Conservation (phyloP, 2,329 filamentous ascomycete species). For the Apiospora kogelbergensis region DNA sequence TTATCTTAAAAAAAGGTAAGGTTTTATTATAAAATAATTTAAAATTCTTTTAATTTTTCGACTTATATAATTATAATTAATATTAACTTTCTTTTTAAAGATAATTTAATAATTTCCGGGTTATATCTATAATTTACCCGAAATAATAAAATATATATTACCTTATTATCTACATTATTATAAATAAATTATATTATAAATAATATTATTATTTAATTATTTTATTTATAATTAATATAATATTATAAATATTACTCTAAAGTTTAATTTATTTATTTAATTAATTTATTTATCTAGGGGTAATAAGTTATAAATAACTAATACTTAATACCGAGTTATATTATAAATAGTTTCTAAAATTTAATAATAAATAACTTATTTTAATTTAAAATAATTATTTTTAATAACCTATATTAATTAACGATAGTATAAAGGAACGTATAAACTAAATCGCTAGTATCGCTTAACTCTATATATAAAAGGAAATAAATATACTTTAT, state of each 20-base stretch:
- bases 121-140: neutral
- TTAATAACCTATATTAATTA: slow-evolving; percentile 4
- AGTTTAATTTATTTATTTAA: slow-evolving; percentile 14
- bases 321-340: neutral
- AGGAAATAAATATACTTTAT: slow-evolving; percentile 4
- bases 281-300: slow-evolving; percentile 11
- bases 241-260: slow-evolving; percentile 14
- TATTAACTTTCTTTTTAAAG: neutral
- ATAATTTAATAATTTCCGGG: neutral
- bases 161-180: too few species aligned
- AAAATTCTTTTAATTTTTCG: neutral
- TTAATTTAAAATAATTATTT: too few species aligned
- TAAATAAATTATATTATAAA: too few species aligned
- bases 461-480: neutral
- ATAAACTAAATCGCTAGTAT: neutral
- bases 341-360: slow-evolving; percentile 10
- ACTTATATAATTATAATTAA: neutral
- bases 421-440: neutral
- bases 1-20: too few species aligned
- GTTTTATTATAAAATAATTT: too few species aligned
- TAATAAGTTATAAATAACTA: slow-evolving; percentile 10
- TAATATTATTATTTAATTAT: too few species aligned
- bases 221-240: slow-evolving; percentile 13
- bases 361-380: too few species aligned
- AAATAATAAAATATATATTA: too few species aligned